Evolutionary conservation across 352 stramenopile genomes (phyloP), one percentile per base, ranked within the genome.

Genomic region (Phytophthora uliginosa): DNA sequence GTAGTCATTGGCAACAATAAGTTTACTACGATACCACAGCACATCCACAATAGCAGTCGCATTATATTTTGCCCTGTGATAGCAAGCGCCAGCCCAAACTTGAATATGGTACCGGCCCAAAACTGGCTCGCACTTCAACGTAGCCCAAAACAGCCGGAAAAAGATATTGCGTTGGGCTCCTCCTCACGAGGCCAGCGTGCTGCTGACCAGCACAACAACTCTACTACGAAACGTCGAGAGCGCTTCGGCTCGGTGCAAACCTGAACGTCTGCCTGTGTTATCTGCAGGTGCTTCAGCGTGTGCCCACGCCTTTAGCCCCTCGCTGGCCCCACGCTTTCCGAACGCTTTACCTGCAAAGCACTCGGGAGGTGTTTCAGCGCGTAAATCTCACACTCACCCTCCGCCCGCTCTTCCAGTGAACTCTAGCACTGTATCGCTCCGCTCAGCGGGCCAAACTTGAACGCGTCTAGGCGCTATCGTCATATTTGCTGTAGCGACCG

Each of bases 111-210:
- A 8, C 13, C 42, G 17, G 42, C 40, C 40, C 40, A 50, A 38
- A 38, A 38, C 34, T 38, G 34, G 36, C 36, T 42, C 36, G 36
- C 36, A 42, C 47, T 52, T 52, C 45, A 52, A 26, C 45, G 12
- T 52, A 20, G 45, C 45, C 45, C 45, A 52, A 52, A 52, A 26
- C 45, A 52, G 45, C 45, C 18, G 45, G 18, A 9, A 22, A 28
- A 47, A 52, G 45, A 53, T 53, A 53, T 53, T 53, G 47, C n/a
- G 31, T 53, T 53, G 47, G 47, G 47, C 47, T 53, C n/a, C n/a
- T 13, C 47, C 47, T 13, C 47, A 53, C 47, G 47, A 53, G n/a
- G n/a, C 20, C 47, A 28, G 47, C 18, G n/a, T n/a, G 7, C 18
- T 53, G 47, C 47, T 31, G 47, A 53, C 47, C 47, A 53, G 47